These are phyloP conservation scores for Cryptococcus floricola DNA, from an alignment of 1,284 basidiomycete species.

Conservation along the genomic window DNA sequence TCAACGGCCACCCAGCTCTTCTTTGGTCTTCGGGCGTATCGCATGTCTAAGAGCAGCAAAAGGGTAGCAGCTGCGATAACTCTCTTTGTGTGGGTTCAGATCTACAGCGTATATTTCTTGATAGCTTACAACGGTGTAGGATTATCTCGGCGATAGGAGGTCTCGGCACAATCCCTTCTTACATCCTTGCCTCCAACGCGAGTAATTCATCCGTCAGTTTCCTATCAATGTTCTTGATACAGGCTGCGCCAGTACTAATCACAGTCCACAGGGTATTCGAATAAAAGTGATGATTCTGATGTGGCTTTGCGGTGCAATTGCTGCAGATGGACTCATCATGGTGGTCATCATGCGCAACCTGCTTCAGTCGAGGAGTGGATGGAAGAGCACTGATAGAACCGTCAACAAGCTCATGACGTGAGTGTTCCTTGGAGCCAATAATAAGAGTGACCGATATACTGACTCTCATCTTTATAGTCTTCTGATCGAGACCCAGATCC, in stretches of 20 bases:
- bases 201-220: background rate
- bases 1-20: constrained; percentile 11
- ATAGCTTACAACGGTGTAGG: background rate
- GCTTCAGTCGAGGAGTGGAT: constrained; percentile 9
- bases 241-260: background rate
- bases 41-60: constrained; percentile 5
- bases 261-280: background rate
- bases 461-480: background rate
- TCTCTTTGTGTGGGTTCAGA: constrained; percentile 4
- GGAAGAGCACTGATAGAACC: constrained; percentile 10
- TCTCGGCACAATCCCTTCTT: constrained; percentile 1
- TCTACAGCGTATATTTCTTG: background rate
- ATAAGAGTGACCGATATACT: background rate
- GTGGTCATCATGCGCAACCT: constrained; percentile 5
- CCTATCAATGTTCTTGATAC: background rate
- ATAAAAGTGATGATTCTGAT: background rate
- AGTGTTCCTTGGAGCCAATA: background rate
- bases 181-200: background rate
- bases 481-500: constrained; percentile 12
- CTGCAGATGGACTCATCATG: constrained; percentile 9
- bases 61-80: background rate
- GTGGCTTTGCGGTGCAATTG: background rate
- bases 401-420: constrained; percentile 11
- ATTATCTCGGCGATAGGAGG: constrained; percentile 2
- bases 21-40: constrained; percentile 13